Evolutionary conservation across 225 moss, liverwort and hornwort genomes (phyloP).

Genomic region (Antitrichia curtipendula): DNA sequence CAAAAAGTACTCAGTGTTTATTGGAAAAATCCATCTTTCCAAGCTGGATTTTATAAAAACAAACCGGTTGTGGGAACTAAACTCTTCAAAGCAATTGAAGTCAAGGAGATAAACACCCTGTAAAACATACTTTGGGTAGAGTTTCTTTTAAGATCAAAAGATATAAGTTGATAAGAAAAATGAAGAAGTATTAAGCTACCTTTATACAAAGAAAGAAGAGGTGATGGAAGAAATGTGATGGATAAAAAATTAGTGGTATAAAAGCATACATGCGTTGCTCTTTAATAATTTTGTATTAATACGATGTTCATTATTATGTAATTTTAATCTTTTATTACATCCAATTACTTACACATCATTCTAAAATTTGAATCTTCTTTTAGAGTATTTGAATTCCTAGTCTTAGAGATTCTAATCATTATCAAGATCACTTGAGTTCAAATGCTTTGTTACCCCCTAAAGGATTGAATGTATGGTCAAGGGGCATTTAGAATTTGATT

Average conservation of each 20-base stretch:
- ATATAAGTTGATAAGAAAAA: neutral
- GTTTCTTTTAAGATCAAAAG: neutral
- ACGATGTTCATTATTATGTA: neutral
- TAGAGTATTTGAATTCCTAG: neutral
- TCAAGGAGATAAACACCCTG: neutral
- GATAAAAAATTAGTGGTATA: neutral
- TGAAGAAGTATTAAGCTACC: neutral
- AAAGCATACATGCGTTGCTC: neutral
- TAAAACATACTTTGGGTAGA: neutral
- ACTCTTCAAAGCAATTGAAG: neutral
- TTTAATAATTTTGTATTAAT: neutral
- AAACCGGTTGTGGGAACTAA: rapidly evolving
- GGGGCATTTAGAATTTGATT: neutral
- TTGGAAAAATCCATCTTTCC: too few species aligned
- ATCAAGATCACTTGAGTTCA: neutral
- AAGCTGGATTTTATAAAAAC: neutral
- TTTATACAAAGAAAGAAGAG: too few species aligned
- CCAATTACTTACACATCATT: neutral
- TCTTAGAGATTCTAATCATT: neutral
- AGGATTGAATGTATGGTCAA: neutral
- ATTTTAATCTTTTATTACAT: neutral
- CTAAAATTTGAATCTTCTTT: neutral
- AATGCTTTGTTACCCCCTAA: neutral
- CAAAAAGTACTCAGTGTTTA: neutral
- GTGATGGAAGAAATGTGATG: neutral